Percentiles rank a stretch among this genome's conserved stretches.
phyloP scores from a whole-genome alignment of 2,329 filamentous ascomycete genomes.

The Epichloe typhina region DNA sequence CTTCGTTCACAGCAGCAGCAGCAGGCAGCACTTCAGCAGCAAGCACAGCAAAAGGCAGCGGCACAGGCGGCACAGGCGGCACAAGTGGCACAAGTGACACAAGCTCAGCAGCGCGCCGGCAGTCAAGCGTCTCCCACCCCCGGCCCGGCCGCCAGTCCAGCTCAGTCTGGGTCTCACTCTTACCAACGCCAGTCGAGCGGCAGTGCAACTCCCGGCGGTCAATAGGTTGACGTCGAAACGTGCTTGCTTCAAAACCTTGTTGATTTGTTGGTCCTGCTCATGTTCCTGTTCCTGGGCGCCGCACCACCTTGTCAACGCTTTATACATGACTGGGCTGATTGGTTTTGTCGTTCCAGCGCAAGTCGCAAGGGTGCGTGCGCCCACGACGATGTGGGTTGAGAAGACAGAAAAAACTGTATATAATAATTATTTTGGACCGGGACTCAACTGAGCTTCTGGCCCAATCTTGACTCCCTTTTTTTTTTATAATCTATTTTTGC shows the following conservation, averaged over 20 bases:
- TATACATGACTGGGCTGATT: no score
- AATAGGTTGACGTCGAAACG: neutral
- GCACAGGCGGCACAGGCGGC: slow-evolving; percentile 13
- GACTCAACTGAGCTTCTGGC: neutral
- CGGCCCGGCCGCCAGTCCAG: slow-evolving; percentile 9
- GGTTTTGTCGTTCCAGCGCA: no score
- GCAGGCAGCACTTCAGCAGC: slow-evolving; percentile 20
- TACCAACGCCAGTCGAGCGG: slow-evolving; percentile 25
- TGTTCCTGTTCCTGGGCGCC: neutral
- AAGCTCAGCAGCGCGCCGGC: slow-evolving; percentile 18
- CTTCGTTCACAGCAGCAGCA: slow-evolving; percentile 44
- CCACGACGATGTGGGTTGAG: neutral
- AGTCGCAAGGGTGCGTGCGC: neutral
- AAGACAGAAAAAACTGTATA: neutral
- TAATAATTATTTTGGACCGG: neutral
- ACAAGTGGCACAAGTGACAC: slow-evolving; percentile 13
- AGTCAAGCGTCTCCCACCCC: slow-evolving; percentile 12
- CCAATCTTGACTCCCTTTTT: neutral
- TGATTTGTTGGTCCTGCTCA: neutral
- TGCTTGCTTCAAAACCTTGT: neutral
- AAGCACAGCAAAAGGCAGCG: slow-evolving; percentile 12
- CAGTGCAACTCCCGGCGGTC: slow-evolving; percentile 21
- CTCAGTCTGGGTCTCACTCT: slow-evolving; percentile 3
- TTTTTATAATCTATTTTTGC: neutral
- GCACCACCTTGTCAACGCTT: neutral